Base-by-base conservation (phyloP, 1,284 basidiomycete genomes). In the Omphalotus olearius region DNA sequence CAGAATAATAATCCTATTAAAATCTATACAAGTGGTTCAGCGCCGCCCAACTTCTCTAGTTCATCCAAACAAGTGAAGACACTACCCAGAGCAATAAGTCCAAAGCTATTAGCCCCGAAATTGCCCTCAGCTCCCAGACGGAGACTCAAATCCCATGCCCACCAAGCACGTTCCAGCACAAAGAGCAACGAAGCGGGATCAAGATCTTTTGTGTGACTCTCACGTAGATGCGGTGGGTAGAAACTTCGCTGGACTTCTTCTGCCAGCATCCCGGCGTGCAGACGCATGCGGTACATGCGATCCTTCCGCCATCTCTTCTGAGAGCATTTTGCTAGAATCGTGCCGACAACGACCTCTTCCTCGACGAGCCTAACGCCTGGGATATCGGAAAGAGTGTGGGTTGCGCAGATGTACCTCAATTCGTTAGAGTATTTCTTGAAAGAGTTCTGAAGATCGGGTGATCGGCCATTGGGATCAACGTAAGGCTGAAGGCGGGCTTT, bases 261-360 rank as follows among this genome's bases (percentile, higher is more conserved):
- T n/a, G 81, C 78, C 23, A 88, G 70, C 33, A 68, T 73, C n/a
- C 61, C 65, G 2, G 78, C 65, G 57, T 88, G 83, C 7, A 78
- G 67, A 41, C 73, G 71, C 84, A 90, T 85, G 16, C 80, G 74
- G 50, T 81, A 73, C 52, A 78, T 78, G 35, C 85, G 73, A 56
- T 82, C 79, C 44, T 66, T 74, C 54, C 85, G 70, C 73, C 77
- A 83, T 33, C 82, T 68, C 49, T 69, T 75, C 56, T 87, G 80
- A 1, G 77, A 65, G 58, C 79, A 82, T 50, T 81, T 82, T 1
- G 82, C 83, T 37, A 88, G 67, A 54, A 91, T 91, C 0, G 83
- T 83, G 13, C 87, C 86, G 6, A 83, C 69, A 1, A 88, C 80
- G 20, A 89, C 73, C 60, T 91, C 89, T 50, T 85, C 83, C 60